Conservation (phyloP, 441 rosid genomes). For the Arabidopsis lyrata region DNA sequence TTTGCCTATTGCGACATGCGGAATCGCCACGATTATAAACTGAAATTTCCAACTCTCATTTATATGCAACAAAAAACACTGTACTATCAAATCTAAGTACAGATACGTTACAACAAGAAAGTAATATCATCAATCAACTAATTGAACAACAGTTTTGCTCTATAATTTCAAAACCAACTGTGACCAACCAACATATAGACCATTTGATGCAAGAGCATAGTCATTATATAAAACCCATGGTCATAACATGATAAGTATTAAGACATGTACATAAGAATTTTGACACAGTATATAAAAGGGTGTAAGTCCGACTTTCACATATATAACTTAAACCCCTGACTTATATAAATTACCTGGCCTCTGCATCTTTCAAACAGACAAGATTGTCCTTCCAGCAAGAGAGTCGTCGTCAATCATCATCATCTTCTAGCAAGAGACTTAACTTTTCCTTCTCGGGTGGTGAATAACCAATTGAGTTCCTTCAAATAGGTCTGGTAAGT, state of each 20-base stretch:
- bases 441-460: slow-evolving; percentile 79
- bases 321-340: slow-evolving; percentile 39
- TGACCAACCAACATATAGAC: slow-evolving; percentile 23
- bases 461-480: slow-evolving; percentile 85
- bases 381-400: slow-evolving; percentile 16
- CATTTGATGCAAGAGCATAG: slow-evolving; percentile 31
- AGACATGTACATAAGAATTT: slow-evolving; percentile 46
- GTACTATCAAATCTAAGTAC: background rate
- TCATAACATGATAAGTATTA: slow-evolving; percentile 41
- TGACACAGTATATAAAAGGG: slow-evolving; percentile 38
- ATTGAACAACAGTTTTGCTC: slow-evolving; percentile 24
- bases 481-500: slow-evolving; percentile 84
- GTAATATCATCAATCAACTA: slow-evolving; percentile 14
- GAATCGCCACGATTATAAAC: background rate
- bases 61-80: slow-evolving; percentile 1
- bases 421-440: slow-evolving; percentile 22
- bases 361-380: slow-evolving; percentile 34
- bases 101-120: background rate
- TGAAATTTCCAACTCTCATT: background rate
- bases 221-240: slow-evolving; percentile 31
- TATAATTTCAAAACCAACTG: slow-evolving; percentile 30
- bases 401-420: background rate
- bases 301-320: slow-evolving; percentile 32
- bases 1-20: background rate
- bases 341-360: slow-evolving; percentile 40